Evolutionary conservation across 768 basidiomycete genomes (phyloP).

Genomic region (Erythrobasidium yunnanense): DNA sequence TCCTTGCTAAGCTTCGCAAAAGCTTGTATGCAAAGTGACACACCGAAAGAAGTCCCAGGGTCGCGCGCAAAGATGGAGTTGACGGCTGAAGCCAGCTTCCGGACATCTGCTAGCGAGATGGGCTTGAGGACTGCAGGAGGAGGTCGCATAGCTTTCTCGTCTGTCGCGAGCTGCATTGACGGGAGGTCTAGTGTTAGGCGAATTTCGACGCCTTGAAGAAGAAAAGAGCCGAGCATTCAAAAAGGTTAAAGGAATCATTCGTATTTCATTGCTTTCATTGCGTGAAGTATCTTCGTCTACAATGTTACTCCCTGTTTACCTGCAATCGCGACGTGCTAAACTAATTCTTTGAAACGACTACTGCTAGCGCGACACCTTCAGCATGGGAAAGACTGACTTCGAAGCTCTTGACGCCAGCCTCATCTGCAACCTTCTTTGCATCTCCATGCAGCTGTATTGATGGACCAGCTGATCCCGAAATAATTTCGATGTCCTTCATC

Average conservation of each 20-base stretch:
- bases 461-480: conserved; percentile 64
- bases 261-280: background rate
- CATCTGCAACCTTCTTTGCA: conserved; percentile 59
- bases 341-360: conserved; percentile 29
- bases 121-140: background rate
- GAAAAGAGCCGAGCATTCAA: background rate
- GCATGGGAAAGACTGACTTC: conserved; percentile 75
- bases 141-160: too few species aligned
- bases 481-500: conserved; percentile 96
- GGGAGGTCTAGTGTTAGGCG: background rate
- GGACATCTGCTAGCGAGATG: conserved; percentile 6
- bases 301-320: too few species aligned
- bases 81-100: background rate
- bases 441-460: conserved; percentile 66
- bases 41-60: conserved; percentile 14
- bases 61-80: conserved; percentile 6
- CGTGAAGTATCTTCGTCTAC: background rate
- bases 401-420: conserved; percentile 61
- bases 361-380: conserved; percentile 33
- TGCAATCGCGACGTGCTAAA: too few species aligned
- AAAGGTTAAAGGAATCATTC: background rate
- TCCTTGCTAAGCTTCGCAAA: background rate
- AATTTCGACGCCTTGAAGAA: background rate
- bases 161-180: background rate
- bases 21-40: background rate